These are phyloP conservation scores for Sporothrix curviconia DNA, from an alignment of 2,329 filamentous ascomycete genomes.

Conservation along the genomic window DNA sequence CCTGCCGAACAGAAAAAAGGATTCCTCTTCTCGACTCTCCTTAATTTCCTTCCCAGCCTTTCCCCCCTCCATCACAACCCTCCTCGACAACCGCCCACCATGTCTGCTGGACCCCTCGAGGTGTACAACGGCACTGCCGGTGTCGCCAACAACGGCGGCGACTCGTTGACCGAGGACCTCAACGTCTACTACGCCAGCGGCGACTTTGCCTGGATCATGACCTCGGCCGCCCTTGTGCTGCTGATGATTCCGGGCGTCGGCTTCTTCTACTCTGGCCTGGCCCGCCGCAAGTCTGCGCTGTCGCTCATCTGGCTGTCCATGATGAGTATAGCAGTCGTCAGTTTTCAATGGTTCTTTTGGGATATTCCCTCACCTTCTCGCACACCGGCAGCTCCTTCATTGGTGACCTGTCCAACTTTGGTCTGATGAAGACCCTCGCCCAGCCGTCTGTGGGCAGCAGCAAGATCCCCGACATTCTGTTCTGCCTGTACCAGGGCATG, in stretches of 20 bases:
- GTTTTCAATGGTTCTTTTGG: conserved; percentile 96
- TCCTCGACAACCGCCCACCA: conserved; percentile 7
- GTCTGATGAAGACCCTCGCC: conserved; percentile 69
- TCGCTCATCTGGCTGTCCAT: conserved; percentile 80
- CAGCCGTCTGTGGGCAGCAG: conserved; percentile 66
- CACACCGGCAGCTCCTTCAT: conserved; percentile 72
- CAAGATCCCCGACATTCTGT: conserved; percentile 73
- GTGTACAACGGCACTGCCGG: conserved; percentile 46
- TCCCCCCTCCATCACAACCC: neutral
- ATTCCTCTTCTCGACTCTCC: neutral
- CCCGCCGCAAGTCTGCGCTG: conserved; percentile 80
- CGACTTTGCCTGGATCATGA: conserved; percentile 79
- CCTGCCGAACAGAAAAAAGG: neutral
- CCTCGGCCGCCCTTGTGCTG: conserved; percentile 72
- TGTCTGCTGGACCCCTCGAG: conserved; percentile 21
- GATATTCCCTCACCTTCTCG: conserved; percentile 79
- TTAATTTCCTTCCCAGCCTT: neutral
- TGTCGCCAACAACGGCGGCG: conserved; percentile 42
- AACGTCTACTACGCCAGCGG: conserved; percentile 79
- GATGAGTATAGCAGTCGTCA: conserved; percentile 71
- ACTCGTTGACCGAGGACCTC: conserved; percentile 59
- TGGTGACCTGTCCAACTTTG: conserved; percentile 74
- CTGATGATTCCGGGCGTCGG: conserved; percentile 92
- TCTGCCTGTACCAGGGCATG: conserved; percentile 83
- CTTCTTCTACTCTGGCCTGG: conserved; percentile 90